Base-by-base conservation (phyloP, 768 basidiomycete genomes). In the Lenzites betulinus region DNA sequence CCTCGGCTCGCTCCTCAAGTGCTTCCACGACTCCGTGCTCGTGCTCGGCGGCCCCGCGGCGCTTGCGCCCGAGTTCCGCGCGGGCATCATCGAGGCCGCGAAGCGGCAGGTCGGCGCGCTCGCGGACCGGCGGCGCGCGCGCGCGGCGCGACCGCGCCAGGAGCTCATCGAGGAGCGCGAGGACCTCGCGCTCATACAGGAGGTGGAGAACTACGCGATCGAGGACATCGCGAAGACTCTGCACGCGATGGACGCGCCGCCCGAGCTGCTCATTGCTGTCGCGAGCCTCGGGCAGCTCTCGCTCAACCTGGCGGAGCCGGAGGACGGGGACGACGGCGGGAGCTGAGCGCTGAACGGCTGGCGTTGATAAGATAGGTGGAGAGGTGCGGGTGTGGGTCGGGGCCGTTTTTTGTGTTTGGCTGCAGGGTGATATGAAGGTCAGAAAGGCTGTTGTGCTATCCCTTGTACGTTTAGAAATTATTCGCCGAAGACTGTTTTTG, bases 181-280 rank as follows among this genome's bases (percentile, higher is more conserved):
- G 62, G 90, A 92, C 63, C 73, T 90, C 64, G 82, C 82, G 70
- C 70, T 92, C 54, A 69, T 90, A 39, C 89, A 93, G 71, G 90
- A 93, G 77, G 86, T 92, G 75, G 91, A 92, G 70, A 90, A 90
- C 57, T 91, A 88, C 67, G 88, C 85, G 65, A 70, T 92, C 64
- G 90, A 92, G 70, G 91, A 92, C 70, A 90, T 92, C 85, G 80
- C 75, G 46, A 87, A 83, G 78, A 77, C 88, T 73, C 67, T 91
- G 54, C 62, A 66, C 43, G 63, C 76, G 60, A 75, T 92, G 56
- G 87, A 90, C 64, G 63, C 72, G 25, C 79, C 79, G 47, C 87
- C 91, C 71, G 78, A 83, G n/a, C 66, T 92, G 59, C 69, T 91
- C 51, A 78, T 92, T 41, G 89, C 89, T 0, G 77, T 92, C 1